Evolutionary conservation across 2,329 filamentous ascomycete species (phyloP), one percentile per base, ranked within the genome.

Genomic region (Davidsoniella neocaledoniae): DNA sequence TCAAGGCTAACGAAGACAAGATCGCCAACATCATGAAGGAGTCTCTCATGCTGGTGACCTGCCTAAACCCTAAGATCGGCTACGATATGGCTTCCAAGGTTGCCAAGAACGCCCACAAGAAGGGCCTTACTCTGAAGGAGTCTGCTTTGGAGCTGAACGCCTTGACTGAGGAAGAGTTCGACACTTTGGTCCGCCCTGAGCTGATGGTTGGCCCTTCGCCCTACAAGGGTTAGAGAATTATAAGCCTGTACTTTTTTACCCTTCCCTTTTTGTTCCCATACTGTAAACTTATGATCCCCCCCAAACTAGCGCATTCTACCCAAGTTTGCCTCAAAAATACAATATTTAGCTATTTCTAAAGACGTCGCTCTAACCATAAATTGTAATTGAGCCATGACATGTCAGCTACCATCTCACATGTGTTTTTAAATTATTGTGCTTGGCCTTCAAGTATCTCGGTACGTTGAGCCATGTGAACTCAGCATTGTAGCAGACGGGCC

Each of bases 21-120:
- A 96, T 98, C 62, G 70, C 74, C 51, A 81, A 78, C 62, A 83
- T 98, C 58, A 79, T 98, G 71, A 87, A 93, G 70, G 88, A 98
- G 71, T 91, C 84, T 85, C 76, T 98, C 60, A 98, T 98, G 91
- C 77, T 96, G 57, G 91, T 96, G 36, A 98, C 91, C 56, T 95
- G 90, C 74, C 74, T 96, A 55, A 95, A 95, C 75, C 87, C 88
- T 58, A 86, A 94, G 67, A 95, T 96, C 63, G 90, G 88, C 54
- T 94, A 95, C 67, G 88, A 95, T 64, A 93, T 93, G 85, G 88
- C 88, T 48, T 87, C 81, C 67, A 94, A 94, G 73, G 88, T 94
- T 21, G 88, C 88, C 61, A 95, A 95, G 81, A 93, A 98, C 63
- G 91, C 91, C 14, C 91, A 98, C 73, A 95, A 95, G 78, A 96